These are phyloP conservation scores for Trichoderma atrobrunneum DNA, from an alignment of 2,329 filamentous ascomycete genomes.

Conservation along the genomic window DNA sequence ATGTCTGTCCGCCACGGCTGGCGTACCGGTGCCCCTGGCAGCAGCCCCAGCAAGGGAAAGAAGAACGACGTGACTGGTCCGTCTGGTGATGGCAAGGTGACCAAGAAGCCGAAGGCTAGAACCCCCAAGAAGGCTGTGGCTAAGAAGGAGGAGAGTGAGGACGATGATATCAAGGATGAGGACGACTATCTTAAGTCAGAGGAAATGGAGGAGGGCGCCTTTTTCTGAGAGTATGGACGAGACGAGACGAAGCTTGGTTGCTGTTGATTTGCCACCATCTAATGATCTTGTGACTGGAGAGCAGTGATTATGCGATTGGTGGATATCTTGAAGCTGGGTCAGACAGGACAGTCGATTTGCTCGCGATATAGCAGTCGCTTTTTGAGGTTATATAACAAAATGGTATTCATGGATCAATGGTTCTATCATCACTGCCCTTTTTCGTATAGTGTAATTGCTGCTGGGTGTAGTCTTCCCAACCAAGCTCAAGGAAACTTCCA, in stretches of 20 bases:
- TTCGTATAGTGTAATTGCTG: not conserved
- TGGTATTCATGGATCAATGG: not conserved
- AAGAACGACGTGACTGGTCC: constrained; percentile 21
- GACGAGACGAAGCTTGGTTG: not conserved
- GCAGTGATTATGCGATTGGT: not conserved
- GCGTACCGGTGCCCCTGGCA: constrained; percentile 26
- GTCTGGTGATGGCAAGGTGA: constrained; percentile 28
- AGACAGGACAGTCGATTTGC: not conserved
- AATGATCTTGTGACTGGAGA: not conserved
- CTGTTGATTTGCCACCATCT: not conserved
- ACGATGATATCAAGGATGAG: constrained; percentile 18
- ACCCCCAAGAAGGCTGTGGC: constrained; percentile 32
- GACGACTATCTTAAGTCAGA: constrained; percentile 24
- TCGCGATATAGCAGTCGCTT: not conserved
- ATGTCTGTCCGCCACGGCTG: constrained; percentile 42
- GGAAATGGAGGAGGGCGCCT: not conserved
- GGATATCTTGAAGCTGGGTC: not conserved
- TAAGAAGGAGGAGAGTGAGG: constrained; percentile 29
- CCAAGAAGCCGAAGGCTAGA: constrained; percentile 32
- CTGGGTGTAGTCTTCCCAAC: not conserved
- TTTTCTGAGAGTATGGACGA: not conserved
- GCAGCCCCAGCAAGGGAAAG: constrained; percentile 32
- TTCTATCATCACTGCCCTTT: not conserved
- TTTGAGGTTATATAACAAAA: not conserved
- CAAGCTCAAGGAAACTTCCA: not conserved